Conservation (phyloP, 768 basidiomycete genomes). For the Astraeus odoratus region DNA sequence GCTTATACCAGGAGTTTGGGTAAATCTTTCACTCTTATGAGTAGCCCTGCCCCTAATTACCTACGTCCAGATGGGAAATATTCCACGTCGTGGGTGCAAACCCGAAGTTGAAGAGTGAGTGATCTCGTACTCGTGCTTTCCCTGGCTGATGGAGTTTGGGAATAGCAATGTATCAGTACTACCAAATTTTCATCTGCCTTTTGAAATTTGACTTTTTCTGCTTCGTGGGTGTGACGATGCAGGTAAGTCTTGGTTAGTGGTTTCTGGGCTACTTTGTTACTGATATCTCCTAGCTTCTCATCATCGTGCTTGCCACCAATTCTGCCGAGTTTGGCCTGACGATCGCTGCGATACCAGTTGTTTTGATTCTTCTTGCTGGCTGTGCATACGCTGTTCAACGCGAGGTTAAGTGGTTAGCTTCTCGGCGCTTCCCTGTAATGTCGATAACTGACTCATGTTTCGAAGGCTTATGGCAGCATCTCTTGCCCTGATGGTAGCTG, state of each 20-base stretch:
- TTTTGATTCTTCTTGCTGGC: constrained; percentile 56
- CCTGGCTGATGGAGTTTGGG: constrained; percentile 4
- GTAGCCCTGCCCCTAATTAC: neutral
- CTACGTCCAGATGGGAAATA: constrained; percentile 69
- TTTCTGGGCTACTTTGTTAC: neutral
- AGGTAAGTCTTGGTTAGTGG: constrained; percentile 36
- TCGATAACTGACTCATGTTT: neutral
- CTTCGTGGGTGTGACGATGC: constrained; percentile 84
- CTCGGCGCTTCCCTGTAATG: neutral
- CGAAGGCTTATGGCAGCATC: constrained; percentile 66
- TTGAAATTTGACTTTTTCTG: constrained; percentile 89
- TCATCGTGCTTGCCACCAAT: constrained; percentile 57
- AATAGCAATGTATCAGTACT: constrained; percentile 81
- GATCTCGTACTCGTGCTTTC: neutral
- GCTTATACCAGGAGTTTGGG: constrained; percentile 81
- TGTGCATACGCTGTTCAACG: constrained; percentile 68
- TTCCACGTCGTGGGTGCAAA: constrained; percentile 88
- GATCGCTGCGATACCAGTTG: constrained; percentile 76
- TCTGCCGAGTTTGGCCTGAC: constrained; percentile 79
- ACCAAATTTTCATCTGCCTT: constrained; percentile 81
- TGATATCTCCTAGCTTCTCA: constrained; percentile 54
- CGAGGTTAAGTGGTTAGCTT: constrained; percentile 71
- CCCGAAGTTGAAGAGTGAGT: constrained; percentile 73
- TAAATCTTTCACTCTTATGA: constrained; percentile 27
- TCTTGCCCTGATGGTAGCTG: constrained; percentile 70